These are phyloP conservation scores for Cordyceps cicadae DNA, from an alignment of 2,329 filamentous ascomycete species.

Conservation along the genomic window DNA sequence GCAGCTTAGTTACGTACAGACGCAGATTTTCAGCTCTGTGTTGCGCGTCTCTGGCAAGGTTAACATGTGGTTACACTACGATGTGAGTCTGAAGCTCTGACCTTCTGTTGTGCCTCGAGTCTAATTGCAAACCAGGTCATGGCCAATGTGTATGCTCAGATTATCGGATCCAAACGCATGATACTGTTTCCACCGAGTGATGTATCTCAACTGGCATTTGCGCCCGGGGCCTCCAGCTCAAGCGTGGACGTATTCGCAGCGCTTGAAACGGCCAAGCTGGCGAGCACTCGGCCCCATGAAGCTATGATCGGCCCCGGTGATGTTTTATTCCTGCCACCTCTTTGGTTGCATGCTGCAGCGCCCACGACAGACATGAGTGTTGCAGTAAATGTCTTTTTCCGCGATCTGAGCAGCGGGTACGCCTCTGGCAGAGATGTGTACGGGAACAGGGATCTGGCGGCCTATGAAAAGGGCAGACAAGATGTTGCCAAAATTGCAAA, in stretches of 20 bases:
- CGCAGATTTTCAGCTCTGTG: slow-evolving; percentile 69
- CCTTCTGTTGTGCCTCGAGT: not conserved
- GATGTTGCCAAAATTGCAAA: slow-evolving; percentile 61
- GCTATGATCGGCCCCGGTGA: slow-evolving; percentile 62
- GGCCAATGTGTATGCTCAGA: slow-evolving; percentile 78
- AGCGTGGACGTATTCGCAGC: slow-evolving; percentile 61
- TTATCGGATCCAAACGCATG: slow-evolving; percentile 64
- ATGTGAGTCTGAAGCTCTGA: slow-evolving; percentile 43
- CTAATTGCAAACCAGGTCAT: slow-evolving; percentile 51
- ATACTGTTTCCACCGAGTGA: slow-evolving; percentile 73
- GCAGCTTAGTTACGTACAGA: slow-evolving; percentile 47
- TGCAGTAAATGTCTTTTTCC: slow-evolving; percentile 87
- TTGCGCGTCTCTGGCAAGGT: slow-evolving; percentile 72
- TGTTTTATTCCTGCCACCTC: slow-evolving; percentile 68
- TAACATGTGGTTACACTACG: slow-evolving; percentile 86
- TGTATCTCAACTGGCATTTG: slow-evolving; percentile 59
- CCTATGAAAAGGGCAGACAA: slow-evolving; percentile 71
- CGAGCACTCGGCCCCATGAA: slow-evolving; percentile 55
- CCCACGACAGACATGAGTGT: slow-evolving; percentile 55
- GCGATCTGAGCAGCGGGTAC: slow-evolving; percentile 59
- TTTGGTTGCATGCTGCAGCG: slow-evolving; percentile 74
- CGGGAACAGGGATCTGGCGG: slow-evolving; percentile 75
- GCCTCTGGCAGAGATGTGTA: slow-evolving; percentile 75
- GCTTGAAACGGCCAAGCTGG: slow-evolving; percentile 31
- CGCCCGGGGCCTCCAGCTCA: slow-evolving; percentile 72